A percentile compares a stretch with the other conserved stretches of the same genome.
Evolutionary conservation across 2,329 filamentous ascomycete species (phyloP).

Genomic region (Xylaria sp.): DNA sequence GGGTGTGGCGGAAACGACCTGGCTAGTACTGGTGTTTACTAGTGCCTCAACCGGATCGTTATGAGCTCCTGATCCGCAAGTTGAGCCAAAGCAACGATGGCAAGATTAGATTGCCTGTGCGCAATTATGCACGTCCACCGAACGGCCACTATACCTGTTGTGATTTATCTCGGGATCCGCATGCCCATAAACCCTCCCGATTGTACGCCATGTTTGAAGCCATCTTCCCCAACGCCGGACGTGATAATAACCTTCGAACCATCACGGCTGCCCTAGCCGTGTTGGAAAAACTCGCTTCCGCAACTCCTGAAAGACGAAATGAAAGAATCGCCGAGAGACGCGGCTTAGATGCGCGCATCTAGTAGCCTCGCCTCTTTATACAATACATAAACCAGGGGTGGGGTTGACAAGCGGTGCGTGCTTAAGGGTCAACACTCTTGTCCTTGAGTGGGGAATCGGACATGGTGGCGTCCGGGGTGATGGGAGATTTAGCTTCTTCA

Average conservation of each 20-base stretch:
- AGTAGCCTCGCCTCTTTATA: constrained; percentile 19
- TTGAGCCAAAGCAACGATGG: constrained; percentile 9
- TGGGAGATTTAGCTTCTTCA: constrained; percentile 56
- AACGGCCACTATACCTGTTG: constrained; percentile 17
- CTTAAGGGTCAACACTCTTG: constrained; percentile 45
- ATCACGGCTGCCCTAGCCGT: constrained; percentile 14
- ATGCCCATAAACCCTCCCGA: constrained; percentile 17
- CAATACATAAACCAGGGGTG: constrained; percentile 20
- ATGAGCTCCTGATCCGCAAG: background rate
- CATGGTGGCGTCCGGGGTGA: constrained; percentile 50
- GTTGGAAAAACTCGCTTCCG: constrained; percentile 24
- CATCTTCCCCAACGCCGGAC: constrained; percentile 44
- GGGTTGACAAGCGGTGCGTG: background rate
- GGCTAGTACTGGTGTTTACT: background rate
- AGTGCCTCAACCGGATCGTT: background rate
- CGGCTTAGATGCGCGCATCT: constrained; percentile 17
- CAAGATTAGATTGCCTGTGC: constrained; percentile 5
- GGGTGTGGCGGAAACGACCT: constrained; percentile 1
- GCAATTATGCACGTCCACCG: constrained; percentile 7
- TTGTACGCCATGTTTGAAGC: constrained; percentile 29
- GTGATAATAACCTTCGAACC: constrained; percentile 32
- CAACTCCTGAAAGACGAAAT: constrained; percentile 31
- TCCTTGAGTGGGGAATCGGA: constrained; percentile 51
- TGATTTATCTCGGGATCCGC: constrained; percentile 22
- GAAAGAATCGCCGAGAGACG: constrained; percentile 8